Percentiles rank a stretch among this genome's conserved stretches.
These are phyloP conservation scores for Raffaelea arxii DNA, from an alignment of 2,329 filamentous ascomycete species.

Conservation along the genomic window DNA sequence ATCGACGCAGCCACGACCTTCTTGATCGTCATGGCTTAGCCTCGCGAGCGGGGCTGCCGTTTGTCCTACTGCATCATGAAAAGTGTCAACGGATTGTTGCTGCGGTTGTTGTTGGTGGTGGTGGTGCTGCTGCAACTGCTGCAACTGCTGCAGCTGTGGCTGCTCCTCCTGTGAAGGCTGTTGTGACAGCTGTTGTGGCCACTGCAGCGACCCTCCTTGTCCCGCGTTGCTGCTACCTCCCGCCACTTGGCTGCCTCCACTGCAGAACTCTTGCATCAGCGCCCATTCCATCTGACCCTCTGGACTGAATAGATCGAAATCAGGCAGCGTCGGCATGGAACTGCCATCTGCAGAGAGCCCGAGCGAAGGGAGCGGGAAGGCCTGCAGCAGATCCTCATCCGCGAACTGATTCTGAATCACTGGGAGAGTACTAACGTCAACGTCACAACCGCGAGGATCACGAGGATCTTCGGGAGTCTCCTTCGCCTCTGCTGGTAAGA, in stretches of 20 bases:
- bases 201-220: too few species aligned
- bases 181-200: neutral
- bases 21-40: neutral
- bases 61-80: constrained; percentile 1
- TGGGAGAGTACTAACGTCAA: neutral
- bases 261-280: neutral
- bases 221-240: neutral
- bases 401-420: neutral
- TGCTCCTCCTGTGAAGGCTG: neutral
- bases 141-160: neutral
- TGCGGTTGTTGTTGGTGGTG: too few species aligned
- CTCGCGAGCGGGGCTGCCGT: neutral
- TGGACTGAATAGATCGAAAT: too few species aligned
- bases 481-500: neutral
- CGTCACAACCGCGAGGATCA: neutral
- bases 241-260: neutral
- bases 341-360: neutral
- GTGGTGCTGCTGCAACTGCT: neutral
- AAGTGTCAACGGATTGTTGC: constrained; percentile 2
- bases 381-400: too few species aligned
- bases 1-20: neutral
- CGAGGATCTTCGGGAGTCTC: too few species aligned
- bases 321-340: neutral
- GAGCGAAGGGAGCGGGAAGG: too few species aligned
- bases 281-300: neutral